Evolutionary conservation across 805 yeast genomes (phyloP).

Genomic region (Barnettozyma californica): DNA sequence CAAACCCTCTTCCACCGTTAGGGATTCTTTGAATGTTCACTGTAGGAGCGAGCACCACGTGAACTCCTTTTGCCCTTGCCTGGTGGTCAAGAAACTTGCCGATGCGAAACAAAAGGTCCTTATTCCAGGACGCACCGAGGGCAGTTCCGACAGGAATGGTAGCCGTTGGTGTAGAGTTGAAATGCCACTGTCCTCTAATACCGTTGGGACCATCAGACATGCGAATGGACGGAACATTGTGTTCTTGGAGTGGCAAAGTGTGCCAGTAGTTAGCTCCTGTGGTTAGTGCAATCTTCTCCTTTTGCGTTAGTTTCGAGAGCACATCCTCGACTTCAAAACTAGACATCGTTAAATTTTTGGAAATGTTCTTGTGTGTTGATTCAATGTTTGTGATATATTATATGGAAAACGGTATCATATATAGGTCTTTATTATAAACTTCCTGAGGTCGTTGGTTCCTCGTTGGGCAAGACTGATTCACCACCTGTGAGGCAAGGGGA

Average conservation of each 20-base stretch:
- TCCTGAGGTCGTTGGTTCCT: too few relatives aligned
- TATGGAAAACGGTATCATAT: too few relatives aligned
- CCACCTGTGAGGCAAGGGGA: too few relatives aligned
- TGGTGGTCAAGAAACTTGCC: slow-evolving; percentile 51
- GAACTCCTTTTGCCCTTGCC: slow-evolving; percentile 47
- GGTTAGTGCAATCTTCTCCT: slow-evolving; percentile 16
- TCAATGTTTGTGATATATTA: too few relatives aligned
- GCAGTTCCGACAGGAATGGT: slow-evolving; percentile 58
- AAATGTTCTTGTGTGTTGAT: too few relatives aligned
- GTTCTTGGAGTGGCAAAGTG: slow-evolving; percentile 29
- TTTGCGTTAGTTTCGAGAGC: slow-evolving; percentile 9
- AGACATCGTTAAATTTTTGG: too few relatives aligned
- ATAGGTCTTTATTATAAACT: too few relatives aligned
- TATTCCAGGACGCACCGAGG: slow-evolving; percentile 49
- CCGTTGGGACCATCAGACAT: slow-evolving; percentile 60
- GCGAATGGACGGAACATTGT: slow-evolving; percentile 40
- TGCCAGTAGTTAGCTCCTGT: slow-evolving; percentile 45
- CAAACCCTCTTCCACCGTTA: slow-evolving; percentile 56
- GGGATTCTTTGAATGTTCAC: slow-evolving; percentile 52
- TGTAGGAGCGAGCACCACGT: slow-evolving; percentile 42
- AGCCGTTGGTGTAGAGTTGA: slow-evolving; percentile 45
- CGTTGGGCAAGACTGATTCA: too few relatives aligned
- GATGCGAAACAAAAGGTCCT: slow-evolving; percentile 37
- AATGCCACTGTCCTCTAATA: slow-evolving; percentile 43
- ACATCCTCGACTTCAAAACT: slow-evolving; percentile 16